Evolutionary conservation across 2,329 filamentous ascomycete species (phyloP).

Genomic region (Paecilomyces fulvus): DNA sequence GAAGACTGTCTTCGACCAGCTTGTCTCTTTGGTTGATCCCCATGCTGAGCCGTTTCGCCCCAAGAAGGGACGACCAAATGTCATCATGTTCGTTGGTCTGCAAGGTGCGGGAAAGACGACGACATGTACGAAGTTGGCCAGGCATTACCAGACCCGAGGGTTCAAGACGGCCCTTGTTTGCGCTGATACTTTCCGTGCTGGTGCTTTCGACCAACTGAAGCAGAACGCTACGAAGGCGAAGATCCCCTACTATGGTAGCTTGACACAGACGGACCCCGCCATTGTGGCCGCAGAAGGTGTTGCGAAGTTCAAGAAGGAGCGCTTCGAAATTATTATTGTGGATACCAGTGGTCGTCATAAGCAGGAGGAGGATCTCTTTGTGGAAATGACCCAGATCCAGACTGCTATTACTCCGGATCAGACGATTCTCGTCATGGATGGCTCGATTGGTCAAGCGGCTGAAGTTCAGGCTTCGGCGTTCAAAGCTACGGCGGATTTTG

Average conservation of each 20-base stretch:
- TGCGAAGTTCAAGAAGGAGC: slow-evolving; percentile 97
- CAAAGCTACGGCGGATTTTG: slow-evolving; percentile 94
- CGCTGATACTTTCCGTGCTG: slow-evolving; percentile 95
- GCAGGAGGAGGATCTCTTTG: slow-evolving; percentile 90
- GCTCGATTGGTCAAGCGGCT: slow-evolving; percentile 91
- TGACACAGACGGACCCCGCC: slow-evolving; percentile 93
- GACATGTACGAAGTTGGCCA: slow-evolving; percentile 91
- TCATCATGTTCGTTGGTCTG: slow-evolving; percentile 99
- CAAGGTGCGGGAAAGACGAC: slow-evolving; percentile 98
- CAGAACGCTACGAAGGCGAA: slow-evolving; percentile 99
- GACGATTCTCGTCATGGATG: slow-evolving; percentile 96
- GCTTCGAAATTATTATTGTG: slow-evolving; percentile 96
- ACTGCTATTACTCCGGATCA: slow-evolving; percentile 83
- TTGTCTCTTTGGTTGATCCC: slow-evolving; percentile 90
- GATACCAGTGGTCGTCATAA: slow-evolving; percentile 93
- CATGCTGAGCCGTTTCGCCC: slow-evolving; percentile 93
- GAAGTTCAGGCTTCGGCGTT: slow-evolving; percentile 93
- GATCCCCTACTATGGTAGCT: slow-evolving; percentile 94
- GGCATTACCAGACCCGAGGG: slow-evolving; percentile 88
- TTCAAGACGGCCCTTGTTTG: slow-evolving; percentile 93
- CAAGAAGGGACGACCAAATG: slow-evolving; percentile 90
- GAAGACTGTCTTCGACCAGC: slow-evolving; percentile 93
- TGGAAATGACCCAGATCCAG: slow-evolving; percentile 97
- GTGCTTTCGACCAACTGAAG: slow-evolving; percentile 96
- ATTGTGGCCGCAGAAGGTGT: slow-evolving; percentile 92